A percentile compares a stretch with the other conserved stretches of the same genome.
Conservation (phyloP, 805 yeast species). For the Candida takata region DNA sequence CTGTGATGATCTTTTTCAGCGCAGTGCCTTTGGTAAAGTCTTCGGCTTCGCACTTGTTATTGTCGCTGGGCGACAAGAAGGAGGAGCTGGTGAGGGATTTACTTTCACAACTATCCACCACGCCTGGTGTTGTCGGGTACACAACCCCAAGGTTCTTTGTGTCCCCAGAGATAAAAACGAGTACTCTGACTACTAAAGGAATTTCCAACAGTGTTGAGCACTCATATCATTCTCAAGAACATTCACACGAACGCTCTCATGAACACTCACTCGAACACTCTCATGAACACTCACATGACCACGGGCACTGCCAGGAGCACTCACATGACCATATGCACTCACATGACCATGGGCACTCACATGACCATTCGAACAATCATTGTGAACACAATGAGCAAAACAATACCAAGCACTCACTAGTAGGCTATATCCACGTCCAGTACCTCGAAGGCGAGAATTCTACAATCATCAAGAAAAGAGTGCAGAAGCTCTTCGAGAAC, state of each 20-base stretch:
- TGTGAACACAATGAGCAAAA: conserved; percentile 13
- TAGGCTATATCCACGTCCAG: conserved; percentile 84
- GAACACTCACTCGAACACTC: conserved; percentile 5
- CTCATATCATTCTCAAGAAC: conserved; percentile 25
- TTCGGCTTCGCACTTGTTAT: conserved; percentile 65
- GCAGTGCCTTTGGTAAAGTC: conserved; percentile 80
- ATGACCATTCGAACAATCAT: conserved; percentile 10
- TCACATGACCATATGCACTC: conserved; percentile 3
- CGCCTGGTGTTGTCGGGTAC: conserved; percentile 79
- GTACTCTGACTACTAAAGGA: conserved; percentile 18
- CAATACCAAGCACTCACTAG: conserved; percentile 27
- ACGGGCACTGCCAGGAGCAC: background rate
- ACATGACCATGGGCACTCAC: conserved; percentile 3
- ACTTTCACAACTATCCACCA: conserved; percentile 56
- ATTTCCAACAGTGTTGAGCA: conserved; percentile 26
- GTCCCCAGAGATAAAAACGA: conserved; percentile 26
- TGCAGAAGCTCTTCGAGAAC: conserved; percentile 44
- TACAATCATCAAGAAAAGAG: conserved; percentile 50
- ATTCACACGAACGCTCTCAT: conserved; percentile 1
- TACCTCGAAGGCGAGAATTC: conserved; percentile 58
- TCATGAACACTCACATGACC: conserved; percentile 4
- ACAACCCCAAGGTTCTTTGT: conserved; percentile 94
- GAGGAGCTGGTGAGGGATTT: conserved; percentile 59
- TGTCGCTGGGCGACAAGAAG: conserved; percentile 51
- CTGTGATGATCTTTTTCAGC: conserved; percentile 68